phyloP scores from a whole-genome alignment of 805 yeast genomes.

The Candida dajiaensis region DNA sequence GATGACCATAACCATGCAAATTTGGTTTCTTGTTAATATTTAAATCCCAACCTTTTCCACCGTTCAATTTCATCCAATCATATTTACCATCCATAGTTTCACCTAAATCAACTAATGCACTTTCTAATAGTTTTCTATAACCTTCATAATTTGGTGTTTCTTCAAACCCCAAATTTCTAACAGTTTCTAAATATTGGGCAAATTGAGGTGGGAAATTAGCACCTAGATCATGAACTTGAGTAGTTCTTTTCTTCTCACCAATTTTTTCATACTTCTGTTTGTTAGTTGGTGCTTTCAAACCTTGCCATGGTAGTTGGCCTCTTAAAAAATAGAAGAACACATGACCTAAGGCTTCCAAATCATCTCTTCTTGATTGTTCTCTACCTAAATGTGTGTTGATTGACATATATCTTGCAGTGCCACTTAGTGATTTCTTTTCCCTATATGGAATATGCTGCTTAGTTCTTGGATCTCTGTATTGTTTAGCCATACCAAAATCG shows the following conservation, averaged over 20 bases:
- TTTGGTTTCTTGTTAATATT: constrained; percentile 70
- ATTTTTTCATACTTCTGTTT: constrained; percentile 78
- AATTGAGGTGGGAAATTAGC: constrained; percentile 66
- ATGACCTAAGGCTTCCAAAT: constrained; percentile 75
- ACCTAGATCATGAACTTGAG: constrained; percentile 55
- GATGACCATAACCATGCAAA: constrained; percentile 77
- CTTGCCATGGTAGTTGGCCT: constrained; percentile 87
- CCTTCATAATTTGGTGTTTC: constrained; percentile 76
- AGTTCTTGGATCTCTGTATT: constrained; percentile 73
- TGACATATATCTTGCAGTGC: constrained; percentile 85
- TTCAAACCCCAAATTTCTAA: constrained; percentile 65
- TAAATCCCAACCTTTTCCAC: constrained; percentile 81
- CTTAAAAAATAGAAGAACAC: constrained; percentile 73
- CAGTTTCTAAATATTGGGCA: constrained; percentile 66
- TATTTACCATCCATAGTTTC: constrained; percentile 61
- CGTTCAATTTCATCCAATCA: constrained; percentile 78
- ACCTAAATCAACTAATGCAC: constrained; percentile 51
- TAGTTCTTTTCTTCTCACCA: constrained; percentile 72
- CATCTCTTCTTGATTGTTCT: constrained; percentile 81
- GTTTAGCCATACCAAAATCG: constrained; percentile 86
- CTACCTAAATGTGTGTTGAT: constrained; percentile 83
- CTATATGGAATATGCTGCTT: constrained; percentile 79
- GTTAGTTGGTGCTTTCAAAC: constrained; percentile 83
- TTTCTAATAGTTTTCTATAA: constrained; percentile 53
- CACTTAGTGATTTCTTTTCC: constrained; percentile 73